phyloP scores from a whole-genome alignment of 441 rosid species.

The Populus hybrid region DNA sequence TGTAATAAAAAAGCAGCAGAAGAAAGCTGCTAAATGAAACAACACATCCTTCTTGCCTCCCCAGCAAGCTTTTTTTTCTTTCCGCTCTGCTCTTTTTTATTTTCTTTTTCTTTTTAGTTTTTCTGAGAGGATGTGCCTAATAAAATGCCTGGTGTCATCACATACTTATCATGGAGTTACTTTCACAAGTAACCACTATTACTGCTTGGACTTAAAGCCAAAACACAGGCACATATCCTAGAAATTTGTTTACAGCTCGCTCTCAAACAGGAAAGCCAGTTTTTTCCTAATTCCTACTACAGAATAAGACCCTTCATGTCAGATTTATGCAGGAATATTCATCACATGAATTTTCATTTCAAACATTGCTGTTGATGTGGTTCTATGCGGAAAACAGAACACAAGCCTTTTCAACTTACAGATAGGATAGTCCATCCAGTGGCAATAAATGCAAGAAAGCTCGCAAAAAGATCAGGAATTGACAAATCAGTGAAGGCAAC shows the following conservation, averaged over 20 bases:
- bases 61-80: neutral
- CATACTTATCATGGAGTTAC: neutral
- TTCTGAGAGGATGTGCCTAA: neutral
- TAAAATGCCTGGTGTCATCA: neutral
- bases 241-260: neutral
- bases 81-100: neutral
- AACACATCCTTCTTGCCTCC: neutral
- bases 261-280: neutral
- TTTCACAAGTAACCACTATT: neutral
- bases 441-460: slow-evolving; percentile 80
- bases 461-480: slow-evolving; percentile 74
- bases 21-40: neutral
- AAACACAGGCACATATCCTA: neutral
- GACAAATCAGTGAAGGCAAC: slow-evolving; percentile 55
- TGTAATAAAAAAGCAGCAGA: neutral
- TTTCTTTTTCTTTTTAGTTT: neutral
- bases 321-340: neutral
- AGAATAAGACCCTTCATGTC: neutral
- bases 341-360: neutral
- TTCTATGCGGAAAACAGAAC: neutral
- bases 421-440: slow-evolving; percentile 84
- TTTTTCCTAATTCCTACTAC: neutral
- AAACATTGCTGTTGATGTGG: neutral
- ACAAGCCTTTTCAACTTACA: slow-evolving; percentile 36
- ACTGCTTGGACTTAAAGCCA: neutral